Base-by-base conservation (phyloP, 2,329 filamentous ascomycete genomes). In the Colletotrichum sp. region DNA sequence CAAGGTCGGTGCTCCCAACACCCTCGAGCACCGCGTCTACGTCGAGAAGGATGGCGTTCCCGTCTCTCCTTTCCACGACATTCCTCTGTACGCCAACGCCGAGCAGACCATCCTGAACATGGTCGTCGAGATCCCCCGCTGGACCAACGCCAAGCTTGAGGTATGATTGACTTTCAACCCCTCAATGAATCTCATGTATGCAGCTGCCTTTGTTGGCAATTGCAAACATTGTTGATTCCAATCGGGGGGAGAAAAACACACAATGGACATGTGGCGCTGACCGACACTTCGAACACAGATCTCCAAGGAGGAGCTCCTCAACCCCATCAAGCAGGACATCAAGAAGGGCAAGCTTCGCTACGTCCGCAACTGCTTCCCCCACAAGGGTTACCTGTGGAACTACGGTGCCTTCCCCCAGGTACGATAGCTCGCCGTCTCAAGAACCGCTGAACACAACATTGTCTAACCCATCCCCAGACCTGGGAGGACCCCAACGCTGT, bases 361-460 rank as follows among this genome's bases (percentile, higher is more conserved):
- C 86, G 97, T 99, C 86, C 96, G 97, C 90, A 99, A 99, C 94
- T 99, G 97, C 94, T 99, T 99, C 93, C 97, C 97, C 83, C 97
- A 99, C 94, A 99, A 99, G 93, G 97, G 97, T 81, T 99, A 99
- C 89, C 95, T 99, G 83, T 99, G 97, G 97, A 99, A 99, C 93
- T 99, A 99, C 89, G 97, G 97, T 90, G 96, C 96, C 87, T 99
- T 99, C 93, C 97, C 97, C 83, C 95, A 97, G 91, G 95, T 97
- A 91, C 84, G 91, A 73, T 71, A 52, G 43, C 10, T 71, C 34
- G 64, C 28, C 59, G 55, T 36, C 36, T 10, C 28, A 52, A 34
- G 7, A 18, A 21, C 36, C 30, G n/a, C 21, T 30, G 52, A 13
- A 52, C 43, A 21, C n/a, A 12, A 60, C 16, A 14, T 12, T 3